A percentile compares a stretch with the other conserved stretches of the same genome.
phyloP scores from a whole-genome alignment of 208 protist genomes.

The Wallacemonas collosoma region DNA sequence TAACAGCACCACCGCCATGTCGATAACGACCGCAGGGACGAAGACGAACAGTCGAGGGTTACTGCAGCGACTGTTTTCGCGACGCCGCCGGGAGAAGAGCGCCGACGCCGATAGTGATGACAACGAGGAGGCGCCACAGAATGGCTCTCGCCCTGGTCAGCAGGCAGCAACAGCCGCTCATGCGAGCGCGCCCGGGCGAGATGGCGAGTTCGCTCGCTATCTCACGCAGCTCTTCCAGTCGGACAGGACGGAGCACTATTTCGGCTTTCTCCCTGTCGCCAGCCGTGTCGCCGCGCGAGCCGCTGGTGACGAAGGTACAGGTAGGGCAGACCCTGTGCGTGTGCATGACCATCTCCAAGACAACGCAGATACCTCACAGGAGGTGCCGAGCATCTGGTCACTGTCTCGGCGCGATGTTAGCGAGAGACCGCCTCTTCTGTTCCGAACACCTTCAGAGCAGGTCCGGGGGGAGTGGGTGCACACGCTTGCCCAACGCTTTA shows the following conservation, averaged over 20 bases:
- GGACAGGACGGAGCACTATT: constrained; percentile 24
- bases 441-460: constrained; percentile 37
- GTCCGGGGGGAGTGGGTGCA: constrained; percentile 52
- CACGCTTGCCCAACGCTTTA: constrained; percentile 44
- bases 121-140: no score
- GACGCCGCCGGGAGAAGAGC: neutral
- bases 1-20: neutral
- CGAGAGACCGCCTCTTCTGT: constrained; percentile 36
- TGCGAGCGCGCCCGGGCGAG: constrained; percentile 1
- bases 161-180: neutral
- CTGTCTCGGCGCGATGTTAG: neutral
- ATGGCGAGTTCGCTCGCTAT: neutral
- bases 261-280: constrained; percentile 27
- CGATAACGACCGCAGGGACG: neutral
- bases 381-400: neutral
- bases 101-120: no score
- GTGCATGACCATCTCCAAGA: neutral
- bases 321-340: no score
- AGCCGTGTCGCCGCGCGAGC: constrained; percentile 8
- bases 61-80: neutral
- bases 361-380: constrained; percentile 11
- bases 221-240: neutral
- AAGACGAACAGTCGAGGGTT: neutral
- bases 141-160: no score
- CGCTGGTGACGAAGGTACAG: neutral